phyloP scores from a whole-genome alignment of 345 rosid species.

The Microcos paniculata region DNA sequence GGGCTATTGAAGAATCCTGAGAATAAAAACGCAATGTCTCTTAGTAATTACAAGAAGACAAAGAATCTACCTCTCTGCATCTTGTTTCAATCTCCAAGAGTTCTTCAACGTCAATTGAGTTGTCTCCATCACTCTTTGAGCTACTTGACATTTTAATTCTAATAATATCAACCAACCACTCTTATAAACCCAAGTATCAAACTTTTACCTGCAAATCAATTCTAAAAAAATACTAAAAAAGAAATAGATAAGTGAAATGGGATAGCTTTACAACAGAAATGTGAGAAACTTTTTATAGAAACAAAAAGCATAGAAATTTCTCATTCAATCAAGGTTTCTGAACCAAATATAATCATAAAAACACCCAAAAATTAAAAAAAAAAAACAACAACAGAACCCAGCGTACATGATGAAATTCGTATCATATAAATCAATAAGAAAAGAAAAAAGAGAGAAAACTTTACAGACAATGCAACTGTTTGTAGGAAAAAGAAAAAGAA shows the following conservation, averaged over 20 bases:
- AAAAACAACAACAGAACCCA: not conserved
- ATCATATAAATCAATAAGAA: not conserved
- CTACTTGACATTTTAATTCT: constrained; percentile 31
- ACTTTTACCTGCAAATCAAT: not conserved
- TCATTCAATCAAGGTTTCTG: not conserved
- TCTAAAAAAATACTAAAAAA: not conserved
- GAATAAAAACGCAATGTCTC: not conserved
- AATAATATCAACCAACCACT: not conserved
- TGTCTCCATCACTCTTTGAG: constrained; percentile 32
- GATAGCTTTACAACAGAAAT: not conserved
- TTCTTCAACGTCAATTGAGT: constrained; percentile 39
- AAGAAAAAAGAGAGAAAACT: not conserved
- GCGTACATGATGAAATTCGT: not conserved
- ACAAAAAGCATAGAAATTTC: not conserved
- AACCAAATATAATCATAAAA: not conserved
- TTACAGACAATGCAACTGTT: not conserved
- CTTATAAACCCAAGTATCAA: not conserved
- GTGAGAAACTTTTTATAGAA: not conserved
- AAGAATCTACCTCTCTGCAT: constrained; percentile 46
- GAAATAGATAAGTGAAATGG: not conserved
- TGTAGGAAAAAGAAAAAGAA: not conserved
- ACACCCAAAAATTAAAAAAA: not conserved
- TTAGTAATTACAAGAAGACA: not conserved
- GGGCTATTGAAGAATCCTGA: not conserved
- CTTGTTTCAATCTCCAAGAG: constrained; percentile 49